Evolutionary conservation across 2,329 filamentous ascomycete species (phyloP).

Genomic region (Phialocephala subalpina): DNA sequence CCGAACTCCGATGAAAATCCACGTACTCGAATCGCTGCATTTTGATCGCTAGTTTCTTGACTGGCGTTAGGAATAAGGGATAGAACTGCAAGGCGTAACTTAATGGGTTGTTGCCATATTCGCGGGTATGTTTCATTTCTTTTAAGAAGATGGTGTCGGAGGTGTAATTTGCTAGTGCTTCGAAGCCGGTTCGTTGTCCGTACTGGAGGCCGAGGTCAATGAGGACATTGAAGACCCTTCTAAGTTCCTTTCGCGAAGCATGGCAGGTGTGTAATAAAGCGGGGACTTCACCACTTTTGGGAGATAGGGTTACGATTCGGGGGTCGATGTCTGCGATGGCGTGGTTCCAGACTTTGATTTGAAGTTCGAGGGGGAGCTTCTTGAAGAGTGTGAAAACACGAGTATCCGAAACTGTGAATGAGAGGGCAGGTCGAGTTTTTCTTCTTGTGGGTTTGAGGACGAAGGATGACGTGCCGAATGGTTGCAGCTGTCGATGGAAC

Average conservation of each 20-base stretch:
- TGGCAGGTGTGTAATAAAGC: conserved; percentile 6
- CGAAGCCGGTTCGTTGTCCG: background rate
- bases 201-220: background rate
- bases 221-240: background rate
- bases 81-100: background rate
- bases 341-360: conserved; percentile 5
- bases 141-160: background rate
- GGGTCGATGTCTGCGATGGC: background rate
- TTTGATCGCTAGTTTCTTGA: conserved; percentile 1
- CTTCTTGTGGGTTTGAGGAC: background rate
- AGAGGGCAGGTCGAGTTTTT: background rate
- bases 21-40: background rate
- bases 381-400: background rate
- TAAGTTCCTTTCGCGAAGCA: background rate
- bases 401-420: background rate
- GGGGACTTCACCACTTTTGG: background rate
- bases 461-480: background rate
- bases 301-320: background rate
- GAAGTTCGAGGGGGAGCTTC: conserved; percentile 1
- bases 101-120: background rate
- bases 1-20: background rate
- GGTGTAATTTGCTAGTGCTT: background rate
- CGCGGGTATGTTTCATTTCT: background rate
- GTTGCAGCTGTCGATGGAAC: background rate
- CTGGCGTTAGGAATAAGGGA: background rate